A percentile compares a stretch with the other conserved stretches of the same genome.
Evolutionary conservation across 805 yeast species (phyloP).

Genomic region (Yarrowia keelungensis): DNA sequence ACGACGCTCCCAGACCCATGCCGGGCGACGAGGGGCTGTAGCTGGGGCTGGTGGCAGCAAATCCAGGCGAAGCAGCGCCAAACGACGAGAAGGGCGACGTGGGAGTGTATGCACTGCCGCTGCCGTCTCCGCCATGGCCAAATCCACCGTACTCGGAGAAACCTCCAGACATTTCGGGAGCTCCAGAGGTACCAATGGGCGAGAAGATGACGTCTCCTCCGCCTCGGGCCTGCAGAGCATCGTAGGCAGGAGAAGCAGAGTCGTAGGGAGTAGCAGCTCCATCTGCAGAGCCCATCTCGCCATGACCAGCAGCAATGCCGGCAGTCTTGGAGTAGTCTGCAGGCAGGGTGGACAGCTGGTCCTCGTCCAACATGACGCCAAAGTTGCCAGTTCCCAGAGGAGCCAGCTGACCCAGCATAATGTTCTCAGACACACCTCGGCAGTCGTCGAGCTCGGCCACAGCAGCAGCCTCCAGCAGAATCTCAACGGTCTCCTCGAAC

Average conservation of each 20-base stretch:
- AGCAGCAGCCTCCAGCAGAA: slow-evolving; percentile 96
- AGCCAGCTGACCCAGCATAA: slow-evolving; percentile 96
- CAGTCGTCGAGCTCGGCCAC: slow-evolving; percentile 98
- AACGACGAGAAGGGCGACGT: slow-evolving; percentile 74
- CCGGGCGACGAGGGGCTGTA: slow-evolving; percentile 73
- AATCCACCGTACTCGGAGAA: slow-evolving; percentile 83
- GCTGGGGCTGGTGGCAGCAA: slow-evolving; percentile 63
- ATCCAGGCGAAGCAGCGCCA: slow-evolving; percentile 66
- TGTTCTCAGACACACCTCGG: slow-evolving; percentile 97
- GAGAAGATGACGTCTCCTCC: slow-evolving; percentile 80
- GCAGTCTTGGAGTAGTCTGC: slow-evolving; percentile 52
- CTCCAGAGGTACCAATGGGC: slow-evolving; percentile 88
- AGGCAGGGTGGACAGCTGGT: slow-evolving; percentile 72
- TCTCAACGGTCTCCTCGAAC: slow-evolving; percentile 98
- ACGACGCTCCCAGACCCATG: slow-evolving; percentile 60
- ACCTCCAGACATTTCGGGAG: slow-evolving; percentile 80
- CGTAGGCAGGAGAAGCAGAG: slow-evolving; percentile 59
- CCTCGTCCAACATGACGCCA: slow-evolving; percentile 93
- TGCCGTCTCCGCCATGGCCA: slow-evolving; percentile 62
- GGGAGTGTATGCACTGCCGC: slow-evolving; percentile 61
- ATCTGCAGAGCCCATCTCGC: slow-evolving; percentile 59
- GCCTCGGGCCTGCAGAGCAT: slow-evolving; percentile 49
- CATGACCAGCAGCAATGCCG: slow-evolving; percentile 47
- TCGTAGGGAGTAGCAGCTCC: slow-evolving; percentile 96
- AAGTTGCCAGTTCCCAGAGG: slow-evolving; percentile 99